A percentile compares a stretch with the other conserved stretches of the same genome.
phyloP scores from a whole-genome alignment of 768 basidiomycete genomes.

The Mycena venus region DNA sequence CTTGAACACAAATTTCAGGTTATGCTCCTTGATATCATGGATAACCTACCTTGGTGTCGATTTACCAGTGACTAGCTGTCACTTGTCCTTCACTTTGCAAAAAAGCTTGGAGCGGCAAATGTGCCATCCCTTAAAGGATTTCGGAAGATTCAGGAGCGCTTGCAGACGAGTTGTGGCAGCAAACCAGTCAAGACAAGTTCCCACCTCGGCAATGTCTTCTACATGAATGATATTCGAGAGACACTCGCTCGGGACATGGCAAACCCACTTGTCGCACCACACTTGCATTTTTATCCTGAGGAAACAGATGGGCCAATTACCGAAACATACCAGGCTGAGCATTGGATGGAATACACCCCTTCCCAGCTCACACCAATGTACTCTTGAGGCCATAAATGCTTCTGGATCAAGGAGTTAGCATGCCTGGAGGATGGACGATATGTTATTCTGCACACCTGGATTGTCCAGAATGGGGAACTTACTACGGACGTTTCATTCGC shows the following conservation, averaged over 20 bases:
- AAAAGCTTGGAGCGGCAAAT: constrained; percentile 13
- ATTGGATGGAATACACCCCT: constrained; percentile 28
- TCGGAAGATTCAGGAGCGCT: background rate
- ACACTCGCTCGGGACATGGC: constrained; percentile 28
- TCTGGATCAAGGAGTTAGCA: constrained; percentile 29
- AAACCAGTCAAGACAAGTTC: background rate
- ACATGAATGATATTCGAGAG: constrained; percentile 33
- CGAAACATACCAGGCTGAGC: constrained; percentile 31
- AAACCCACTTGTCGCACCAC: constrained; percentile 29
- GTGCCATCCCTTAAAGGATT: constrained; percentile 24
- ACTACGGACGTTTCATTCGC: background rate
- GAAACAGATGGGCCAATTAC: constrained; percentile 26
- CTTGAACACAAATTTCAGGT: constrained; percentile 6
- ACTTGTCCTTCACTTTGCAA: constrained; percentile 17
- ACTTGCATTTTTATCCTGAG: constrained; percentile 34
- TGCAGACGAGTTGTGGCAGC: background rate
- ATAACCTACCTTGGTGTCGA: constrained; percentile 31
- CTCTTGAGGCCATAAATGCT: constrained; percentile 14
- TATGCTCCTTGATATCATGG: constrained; percentile 32
- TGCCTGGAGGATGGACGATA: background rate
- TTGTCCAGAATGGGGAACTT: background rate
- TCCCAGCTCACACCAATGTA: constrained; percentile 31
- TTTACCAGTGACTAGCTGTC: constrained; percentile 27
- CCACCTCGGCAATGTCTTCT: constrained; percentile 30
- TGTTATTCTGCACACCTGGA: background rate